Evolutionary conservation across 208 protist genomes (phyloP).

Genomic region (Kentomonas sorsogonicus): DNA sequence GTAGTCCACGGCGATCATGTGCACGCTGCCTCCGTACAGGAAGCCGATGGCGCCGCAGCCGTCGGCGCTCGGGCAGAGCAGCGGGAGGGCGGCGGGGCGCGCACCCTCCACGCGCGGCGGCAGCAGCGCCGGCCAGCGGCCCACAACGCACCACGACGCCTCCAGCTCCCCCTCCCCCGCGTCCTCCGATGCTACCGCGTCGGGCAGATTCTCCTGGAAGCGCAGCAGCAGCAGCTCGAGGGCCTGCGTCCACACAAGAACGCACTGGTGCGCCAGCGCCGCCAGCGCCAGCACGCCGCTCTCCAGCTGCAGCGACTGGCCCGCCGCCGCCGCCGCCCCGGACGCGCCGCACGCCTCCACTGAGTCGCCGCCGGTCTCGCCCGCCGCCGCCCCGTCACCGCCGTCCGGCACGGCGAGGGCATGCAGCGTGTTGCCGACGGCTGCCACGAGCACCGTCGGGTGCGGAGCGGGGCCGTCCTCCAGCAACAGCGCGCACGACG

Average conservation of each 20-base stretch:
- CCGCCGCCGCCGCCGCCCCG: constrained; percentile 3
- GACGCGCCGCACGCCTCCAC: no score
- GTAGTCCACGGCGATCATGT: no score
- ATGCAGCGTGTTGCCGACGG: neutral
- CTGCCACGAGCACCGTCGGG: neutral
- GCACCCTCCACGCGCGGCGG: no score
- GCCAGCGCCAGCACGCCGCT: constrained; percentile 37
- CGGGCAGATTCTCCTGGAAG: constrained; percentile 61
- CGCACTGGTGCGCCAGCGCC: constrained; percentile 58
- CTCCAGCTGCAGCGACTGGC: constrained; percentile 50
- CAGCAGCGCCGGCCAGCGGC: no score
- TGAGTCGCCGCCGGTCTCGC: no score
- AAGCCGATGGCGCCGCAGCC: no score
- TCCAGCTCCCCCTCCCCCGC: neutral
- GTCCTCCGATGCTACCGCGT: constrained; percentile 9
- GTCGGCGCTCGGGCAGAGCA: no score
- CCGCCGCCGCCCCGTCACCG: no score
- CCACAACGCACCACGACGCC: neutral
- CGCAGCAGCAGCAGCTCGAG: constrained; percentile 53
- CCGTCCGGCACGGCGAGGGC: no score
- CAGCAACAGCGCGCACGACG: constrained; percentile 22
- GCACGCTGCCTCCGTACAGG: no score
- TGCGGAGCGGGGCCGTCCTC: constrained; percentile 9
- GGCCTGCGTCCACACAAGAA: constrained; percentile 53
- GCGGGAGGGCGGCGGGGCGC: no score